These are phyloP conservation scores for Cyberlindnera sargentensis DNA, from an alignment of 805 yeast species.

Conservation along the genomic window DNA sequence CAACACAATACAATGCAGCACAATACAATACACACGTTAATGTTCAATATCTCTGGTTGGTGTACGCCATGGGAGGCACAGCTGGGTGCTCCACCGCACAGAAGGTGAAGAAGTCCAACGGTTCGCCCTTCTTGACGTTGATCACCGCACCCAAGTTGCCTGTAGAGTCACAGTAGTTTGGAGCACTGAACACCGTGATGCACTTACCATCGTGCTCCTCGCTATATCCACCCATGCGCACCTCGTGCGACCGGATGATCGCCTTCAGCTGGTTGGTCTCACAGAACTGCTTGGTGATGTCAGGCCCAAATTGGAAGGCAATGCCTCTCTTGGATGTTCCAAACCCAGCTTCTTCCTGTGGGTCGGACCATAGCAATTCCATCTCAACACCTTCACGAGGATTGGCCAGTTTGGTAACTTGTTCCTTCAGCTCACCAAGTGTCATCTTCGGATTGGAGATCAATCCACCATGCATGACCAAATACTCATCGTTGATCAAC, in stretches of 20 bases:
- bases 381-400: constrained; percentile 88
- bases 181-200: constrained; percentile 96
- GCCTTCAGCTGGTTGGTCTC: constrained; percentile 64
- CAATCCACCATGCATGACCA: constrained; percentile 94
- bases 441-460: constrained; percentile 71
- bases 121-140: constrained; percentile 32
- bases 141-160: constrained; percentile 90
- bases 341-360: constrained; percentile 72
- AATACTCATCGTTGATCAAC: constrained; percentile 65
- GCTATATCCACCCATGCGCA: constrained; percentile 85
- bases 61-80: constrained; percentile 91
- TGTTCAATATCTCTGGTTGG: constrained; percentile 18
- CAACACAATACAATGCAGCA: neutral
- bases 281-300: constrained; percentile 77
- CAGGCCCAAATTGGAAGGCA: constrained; percentile 96
- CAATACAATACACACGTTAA: no score
- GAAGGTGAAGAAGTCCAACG: constrained; percentile 54
- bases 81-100: constrained; percentile 86
- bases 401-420: constrained; percentile 78
- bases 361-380: constrained; percentile 98
- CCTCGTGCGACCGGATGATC: constrained; percentile 91
- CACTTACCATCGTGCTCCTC: constrained; percentile 80
- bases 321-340: constrained; percentile 90
- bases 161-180: constrained; percentile 91
- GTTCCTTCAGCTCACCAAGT: constrained; percentile 63